Conservation (phyloP, 2,329 filamentous ascomycete species). For the Cladosporium sp. region DNA sequence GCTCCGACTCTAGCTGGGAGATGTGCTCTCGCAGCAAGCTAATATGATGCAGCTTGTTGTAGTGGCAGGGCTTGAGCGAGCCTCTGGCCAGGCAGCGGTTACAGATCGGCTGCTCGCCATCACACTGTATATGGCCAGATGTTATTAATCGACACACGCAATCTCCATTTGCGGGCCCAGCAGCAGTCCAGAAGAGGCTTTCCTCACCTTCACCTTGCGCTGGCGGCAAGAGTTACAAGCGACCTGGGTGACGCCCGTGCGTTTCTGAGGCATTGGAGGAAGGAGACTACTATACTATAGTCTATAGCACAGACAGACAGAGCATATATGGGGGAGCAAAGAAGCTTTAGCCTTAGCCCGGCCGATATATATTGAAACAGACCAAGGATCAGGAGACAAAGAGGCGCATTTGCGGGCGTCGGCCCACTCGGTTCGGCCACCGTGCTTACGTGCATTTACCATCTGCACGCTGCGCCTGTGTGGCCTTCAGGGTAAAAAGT, state of each 20-base stretch:
- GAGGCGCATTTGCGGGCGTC: not conserved
- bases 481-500: not conserved
- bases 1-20: not conserved
- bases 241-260: not conserved
- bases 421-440: not conserved
- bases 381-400: not conserved
- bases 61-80: not conserved
- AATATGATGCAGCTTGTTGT: not conserved
- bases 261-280: not conserved
- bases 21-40: not conserved
- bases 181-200: not conserved
- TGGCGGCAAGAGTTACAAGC: not conserved
- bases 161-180: not conserved
- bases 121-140: not conserved
- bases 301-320: not conserved
- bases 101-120: not conserved
- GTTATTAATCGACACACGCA: not conserved
- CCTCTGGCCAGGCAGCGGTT: not conserved
- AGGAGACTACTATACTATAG: not conserved
- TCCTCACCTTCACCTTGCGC: conserved; percentile 1
- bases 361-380: not conserved
- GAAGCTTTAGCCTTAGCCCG: not conserved
- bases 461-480: not conserved
- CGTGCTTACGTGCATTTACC: not conserved
- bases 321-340: not conserved